Evolutionary conservation across 139 green algal genomes (phyloP), one percentile per base, ranked within the genome.

Genomic region (Raphidocelis subcapitata): DNA sequence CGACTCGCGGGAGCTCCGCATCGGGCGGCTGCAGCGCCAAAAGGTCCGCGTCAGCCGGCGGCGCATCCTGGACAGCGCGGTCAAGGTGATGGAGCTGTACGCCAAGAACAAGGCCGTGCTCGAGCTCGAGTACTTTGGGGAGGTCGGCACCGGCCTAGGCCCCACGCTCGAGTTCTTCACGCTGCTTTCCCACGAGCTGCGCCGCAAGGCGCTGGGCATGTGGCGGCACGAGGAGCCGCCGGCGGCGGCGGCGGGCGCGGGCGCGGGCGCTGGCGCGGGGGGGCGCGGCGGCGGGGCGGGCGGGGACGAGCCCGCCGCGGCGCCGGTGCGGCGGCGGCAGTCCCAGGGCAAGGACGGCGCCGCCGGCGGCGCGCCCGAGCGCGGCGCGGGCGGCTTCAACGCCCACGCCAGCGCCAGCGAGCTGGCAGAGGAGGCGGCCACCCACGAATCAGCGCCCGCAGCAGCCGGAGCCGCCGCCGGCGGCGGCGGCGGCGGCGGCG

Each of bases 151-250:
- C 3, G 95, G 95, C 21, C 88, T 98, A 63, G 95, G 95, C 5
- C 95, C 95, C 54, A 99, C 95, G 8, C 89, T 99, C 49, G 95
- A 99, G 84, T 99, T 98, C 79, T 99, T 97, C 88, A 97, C 95
- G 29, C 86, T 99, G 69, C 78, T 99, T 26, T 91, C 81, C 3
- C 87, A 98, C 76, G 92, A 98, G 81, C 86, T 99, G 51, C 92
- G 97, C 85, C 67, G 79, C 26, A 78, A 74, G 37, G 47, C 62
- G 1, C 84, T 99, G 31, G 73, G 81, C 69, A 87, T 98, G 76
- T 99, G 95, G 95, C 85, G 95, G 18, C 77, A 88, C 60, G 87
- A 94, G 56, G 79, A 87, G 28, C 64, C 52, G 10, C 67, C 75
- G 16, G 72, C 69, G 60, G 44, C n/a, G n/a, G n/a, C n/a, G n/a